These are phyloP conservation scores for Castanea crenata DNA, from an alignment of 306 rosid species.

Conservation along the genomic window DNA sequence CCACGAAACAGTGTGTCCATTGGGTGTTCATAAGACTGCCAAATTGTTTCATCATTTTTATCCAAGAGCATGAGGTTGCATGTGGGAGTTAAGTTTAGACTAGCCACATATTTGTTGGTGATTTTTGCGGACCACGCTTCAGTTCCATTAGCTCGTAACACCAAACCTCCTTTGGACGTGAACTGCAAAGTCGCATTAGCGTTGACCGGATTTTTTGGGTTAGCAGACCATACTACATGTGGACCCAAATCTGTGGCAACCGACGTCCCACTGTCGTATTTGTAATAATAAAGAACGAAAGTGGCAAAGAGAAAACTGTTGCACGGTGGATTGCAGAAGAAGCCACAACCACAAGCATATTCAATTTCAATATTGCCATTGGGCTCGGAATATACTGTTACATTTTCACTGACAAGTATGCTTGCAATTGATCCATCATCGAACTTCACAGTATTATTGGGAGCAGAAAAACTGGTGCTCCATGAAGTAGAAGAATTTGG, in stretches of 20 bases:
- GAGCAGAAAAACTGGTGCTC: background rate
- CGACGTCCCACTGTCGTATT: no score
- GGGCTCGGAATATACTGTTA: rapidly evolving
- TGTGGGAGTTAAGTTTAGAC: background rate
- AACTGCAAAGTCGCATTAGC: background rate
- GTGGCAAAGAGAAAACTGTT: background rate
- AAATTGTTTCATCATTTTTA: background rate
- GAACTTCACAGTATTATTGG: background rate
- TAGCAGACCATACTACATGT: background rate
- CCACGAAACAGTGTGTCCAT: background rate
- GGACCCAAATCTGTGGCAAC: rapidly evolving
- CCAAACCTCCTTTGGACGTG: background rate
- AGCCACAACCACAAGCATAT: background rate
- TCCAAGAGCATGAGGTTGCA: background rate
- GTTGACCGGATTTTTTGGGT: background rate
- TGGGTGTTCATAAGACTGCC: conserved; percentile 8
- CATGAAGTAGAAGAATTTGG: background rate
- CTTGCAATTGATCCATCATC: background rate
- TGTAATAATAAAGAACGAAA: background rate
- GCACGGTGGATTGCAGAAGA: background rate
- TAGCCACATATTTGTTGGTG: background rate
- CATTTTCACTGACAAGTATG: background rate
- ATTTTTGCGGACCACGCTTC: background rate
- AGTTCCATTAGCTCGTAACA: background rate
- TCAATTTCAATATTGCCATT: rapidly evolving